phyloP scores from a whole-genome alignment of 2,329 filamentous ascomycete species.

The Trichoderma breve region DNA sequence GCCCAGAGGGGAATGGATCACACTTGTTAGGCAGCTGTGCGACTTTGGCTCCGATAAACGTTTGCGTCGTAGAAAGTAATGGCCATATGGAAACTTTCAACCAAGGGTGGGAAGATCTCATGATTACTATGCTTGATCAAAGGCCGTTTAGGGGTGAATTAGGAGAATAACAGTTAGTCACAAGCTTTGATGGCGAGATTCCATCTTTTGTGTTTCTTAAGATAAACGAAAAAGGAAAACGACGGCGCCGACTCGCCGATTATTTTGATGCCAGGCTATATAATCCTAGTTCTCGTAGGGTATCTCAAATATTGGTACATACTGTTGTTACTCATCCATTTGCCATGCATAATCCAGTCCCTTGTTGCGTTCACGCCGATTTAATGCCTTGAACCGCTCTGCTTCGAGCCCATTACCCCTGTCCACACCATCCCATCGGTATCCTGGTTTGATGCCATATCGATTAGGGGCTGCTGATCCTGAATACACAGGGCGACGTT shows the following conservation, averaged over 20 bases:
- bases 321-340: constrained; percentile 73
- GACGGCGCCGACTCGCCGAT: background rate
- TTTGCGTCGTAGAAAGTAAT: constrained; percentile 40
- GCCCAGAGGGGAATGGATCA: constrained; percentile 55
- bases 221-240: background rate
- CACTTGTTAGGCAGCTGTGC: constrained; percentile 55
- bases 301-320: constrained; percentile 13
- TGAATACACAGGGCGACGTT: constrained; percentile 66
- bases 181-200: background rate
- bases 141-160: background rate
- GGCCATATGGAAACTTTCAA: background rate
- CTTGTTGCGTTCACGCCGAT: constrained; percentile 71
- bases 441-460: constrained; percentile 88
- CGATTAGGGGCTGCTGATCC: constrained; percentile 84
- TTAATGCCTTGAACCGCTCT: constrained; percentile 86
- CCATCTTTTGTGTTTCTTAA: background rate
- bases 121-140: background rate
- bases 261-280: background rate
- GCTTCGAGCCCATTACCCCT: constrained; percentile 89
- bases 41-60: constrained; percentile 56
- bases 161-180: background rate
- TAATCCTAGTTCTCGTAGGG: background rate
- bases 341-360: constrained; percentile 91
- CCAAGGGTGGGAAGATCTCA: background rate
- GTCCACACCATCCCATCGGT: constrained; percentile 97